A percentile compares a stretch with the other conserved stretches of the same genome.
These are phyloP conservation scores for Ustilago cynodontis DNA, from an alignment of 1,284 basidiomycete genomes.

Conservation along the genomic window DNA sequence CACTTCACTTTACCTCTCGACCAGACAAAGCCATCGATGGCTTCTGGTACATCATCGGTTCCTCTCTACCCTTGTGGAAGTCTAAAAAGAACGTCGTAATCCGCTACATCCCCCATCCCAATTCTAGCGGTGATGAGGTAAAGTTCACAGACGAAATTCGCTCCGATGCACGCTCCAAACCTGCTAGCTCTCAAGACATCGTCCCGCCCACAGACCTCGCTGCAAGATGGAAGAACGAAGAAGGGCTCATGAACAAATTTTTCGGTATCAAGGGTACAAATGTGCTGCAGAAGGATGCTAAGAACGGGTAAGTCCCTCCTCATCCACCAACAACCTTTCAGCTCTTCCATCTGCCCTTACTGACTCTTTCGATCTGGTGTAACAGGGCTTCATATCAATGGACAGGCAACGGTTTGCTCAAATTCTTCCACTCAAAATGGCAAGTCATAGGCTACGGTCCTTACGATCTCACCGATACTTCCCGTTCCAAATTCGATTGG, in stretches of 20 bases:
- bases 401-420: constrained; percentile 49
- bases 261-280: constrained; percentile 54
- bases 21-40: constrained; percentile 30
- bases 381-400: constrained; percentile 49
- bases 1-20: constrained; percentile 35
- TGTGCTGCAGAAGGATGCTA: constrained; percentile 39
- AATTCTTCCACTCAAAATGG: constrained; percentile 52
- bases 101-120: constrained; percentile 35
- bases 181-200: constrained; percentile 3
- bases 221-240: constrained; percentile 40
- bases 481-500: constrained; percentile 42
- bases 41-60: constrained; percentile 50
- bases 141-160: constrained; percentile 52
- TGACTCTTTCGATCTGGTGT: background rate
- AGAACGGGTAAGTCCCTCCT: constrained; percentile 44
- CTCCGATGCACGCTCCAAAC: constrained; percentile 37
- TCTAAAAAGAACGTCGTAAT: constrained; percentile 52
- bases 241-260: constrained; percentile 39
- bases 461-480: constrained; percentile 44
- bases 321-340: background rate
- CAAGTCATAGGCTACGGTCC: constrained; percentile 52
- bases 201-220: constrained; percentile 16
- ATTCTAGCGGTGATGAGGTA: constrained; percentile 20
- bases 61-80: constrained; percentile 43
- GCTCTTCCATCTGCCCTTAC: background rate